phyloP scores from a whole-genome alignment of 164 flowering plant genomes.

The Aristolochia contorta region DNA sequence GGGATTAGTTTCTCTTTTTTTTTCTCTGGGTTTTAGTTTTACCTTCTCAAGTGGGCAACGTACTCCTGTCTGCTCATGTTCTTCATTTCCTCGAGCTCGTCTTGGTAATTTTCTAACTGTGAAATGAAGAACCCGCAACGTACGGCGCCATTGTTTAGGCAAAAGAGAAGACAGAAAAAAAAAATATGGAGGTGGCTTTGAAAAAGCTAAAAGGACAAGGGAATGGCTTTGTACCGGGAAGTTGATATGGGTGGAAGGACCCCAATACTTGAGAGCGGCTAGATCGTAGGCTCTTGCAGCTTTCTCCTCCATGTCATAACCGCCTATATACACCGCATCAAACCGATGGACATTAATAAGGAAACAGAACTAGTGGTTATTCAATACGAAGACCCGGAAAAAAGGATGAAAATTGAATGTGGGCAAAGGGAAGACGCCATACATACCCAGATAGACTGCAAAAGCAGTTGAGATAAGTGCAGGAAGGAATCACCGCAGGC shows the following conservation, averaged over 20 bases:
- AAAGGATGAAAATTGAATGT: background rate
- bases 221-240: constrained; percentile 39
- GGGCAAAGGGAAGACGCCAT: background rate
- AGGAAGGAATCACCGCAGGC: constrained; percentile 12
- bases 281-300: constrained; percentile 91
- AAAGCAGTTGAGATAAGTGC: constrained; percentile 10
- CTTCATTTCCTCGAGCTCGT: constrained; percentile 79
- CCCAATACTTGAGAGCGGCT: constrained; percentile 93
- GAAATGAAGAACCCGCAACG: too few species aligned
- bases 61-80: constrained; percentile 86
- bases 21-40: background rate
- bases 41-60: constrained; percentile 87
- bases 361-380: background rate
- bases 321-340: constrained; percentile 42
- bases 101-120: constrained; percentile 64
- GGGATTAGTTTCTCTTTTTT: too few species aligned
- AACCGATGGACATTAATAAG: background rate
- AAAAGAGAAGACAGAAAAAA: constrained; percentile 22
- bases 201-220: background rate
- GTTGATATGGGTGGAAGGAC: constrained; percentile 74
- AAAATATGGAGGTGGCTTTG: background rate
- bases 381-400: too few species aligned
- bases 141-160: background rate
- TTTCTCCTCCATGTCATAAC: constrained; percentile 92
- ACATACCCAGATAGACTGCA: constrained; percentile 71